These are phyloP conservation scores for Kodamaea anthophila DNA, from an alignment of 1,139 yeast genomes.

Conservation along the genomic window DNA sequence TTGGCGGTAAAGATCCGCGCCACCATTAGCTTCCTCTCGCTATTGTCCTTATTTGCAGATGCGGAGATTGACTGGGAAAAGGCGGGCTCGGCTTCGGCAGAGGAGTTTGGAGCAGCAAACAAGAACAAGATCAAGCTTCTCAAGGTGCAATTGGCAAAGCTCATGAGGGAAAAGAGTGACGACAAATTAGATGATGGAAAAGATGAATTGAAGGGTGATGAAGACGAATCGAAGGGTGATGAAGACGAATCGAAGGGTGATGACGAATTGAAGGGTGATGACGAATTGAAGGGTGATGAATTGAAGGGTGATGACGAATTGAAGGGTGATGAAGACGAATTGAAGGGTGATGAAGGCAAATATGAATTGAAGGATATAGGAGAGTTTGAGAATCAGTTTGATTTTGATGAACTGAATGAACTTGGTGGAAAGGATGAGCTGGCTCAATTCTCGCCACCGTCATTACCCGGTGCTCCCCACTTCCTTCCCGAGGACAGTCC, in stretches of 20 bases:
- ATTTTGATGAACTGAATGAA: too few species aligned
- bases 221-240: slow-evolving; percentile 1
- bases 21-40: slow-evolving; percentile 29
- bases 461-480: slow-evolving; percentile 19
- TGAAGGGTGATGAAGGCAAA: not conserved
- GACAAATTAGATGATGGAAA: slow-evolving; percentile 21
- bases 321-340: not conserved
- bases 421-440: not conserved
- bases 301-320: not conserved
- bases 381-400: not conserved
- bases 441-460: slow-evolving; percentile 4
- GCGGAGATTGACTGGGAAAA: slow-evolving; percentile 28
- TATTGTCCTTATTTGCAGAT: slow-evolving; percentile 25
- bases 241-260: not conserved
- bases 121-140: slow-evolving; percentile 32
- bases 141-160: slow-evolving; percentile 35
- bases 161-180: slow-evolving; percentile 38
- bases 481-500: slow-evolving; percentile 22
- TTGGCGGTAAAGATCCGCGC: slow-evolving; percentile 32
- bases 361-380: not conserved
- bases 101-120: slow-evolving; percentile 23
- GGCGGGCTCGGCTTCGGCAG: slow-evolving; percentile 28
- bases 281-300: not conserved
- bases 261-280: not conserved
- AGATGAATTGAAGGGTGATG: slow-evolving; percentile 18